phyloP scores from a whole-genome alignment of 1,139 yeast genomes.

The Blastobotrys niveus region DNA sequence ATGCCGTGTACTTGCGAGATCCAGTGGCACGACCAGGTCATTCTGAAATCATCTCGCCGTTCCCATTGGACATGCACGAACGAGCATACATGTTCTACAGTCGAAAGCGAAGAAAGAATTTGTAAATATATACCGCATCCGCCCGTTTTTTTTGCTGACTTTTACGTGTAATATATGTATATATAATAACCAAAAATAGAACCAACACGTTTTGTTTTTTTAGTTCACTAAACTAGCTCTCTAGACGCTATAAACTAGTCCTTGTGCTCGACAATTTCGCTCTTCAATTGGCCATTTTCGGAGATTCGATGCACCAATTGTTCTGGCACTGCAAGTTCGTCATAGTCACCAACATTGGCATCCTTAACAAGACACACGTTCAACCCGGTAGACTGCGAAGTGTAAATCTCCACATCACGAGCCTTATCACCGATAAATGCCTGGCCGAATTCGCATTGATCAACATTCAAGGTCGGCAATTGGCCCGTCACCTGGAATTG shows the following conservation, averaged over 20 bases:
- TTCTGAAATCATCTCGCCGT: slow-evolving; percentile 92
- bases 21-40: slow-evolving; percentile 98
- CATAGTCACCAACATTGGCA: slow-evolving; percentile 56
- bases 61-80: slow-evolving; percentile 76
- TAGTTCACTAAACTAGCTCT: no score
- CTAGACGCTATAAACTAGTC: no score
- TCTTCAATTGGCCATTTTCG: slow-evolving; percentile 40
- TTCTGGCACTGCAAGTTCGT: slow-evolving; percentile 80
- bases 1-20: slow-evolving; percentile 90
- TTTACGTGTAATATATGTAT: background rate
- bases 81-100: slow-evolving; percentile 94
- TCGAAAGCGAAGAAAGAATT: slow-evolving; percentile 44
- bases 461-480: slow-evolving; percentile 78
- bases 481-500: slow-evolving; percentile 79
- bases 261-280: slow-evolving; percentile 54
- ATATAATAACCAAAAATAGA: background rate
- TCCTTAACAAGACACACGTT: slow-evolving; percentile 69
- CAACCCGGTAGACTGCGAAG: slow-evolving; percentile 78
- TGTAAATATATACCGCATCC: slow-evolving; percentile 1
- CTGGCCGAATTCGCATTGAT: slow-evolving; percentile 82
- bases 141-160: no score
- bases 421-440: slow-evolving; percentile 71
- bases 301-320: slow-evolving; percentile 64
- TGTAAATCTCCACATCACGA: slow-evolving; percentile 65
- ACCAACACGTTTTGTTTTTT: background rate